Evolutionary conservation across 2,329 filamentous ascomycete species (phyloP).

Genomic region (Calcarisporium arbuscula): DNA sequence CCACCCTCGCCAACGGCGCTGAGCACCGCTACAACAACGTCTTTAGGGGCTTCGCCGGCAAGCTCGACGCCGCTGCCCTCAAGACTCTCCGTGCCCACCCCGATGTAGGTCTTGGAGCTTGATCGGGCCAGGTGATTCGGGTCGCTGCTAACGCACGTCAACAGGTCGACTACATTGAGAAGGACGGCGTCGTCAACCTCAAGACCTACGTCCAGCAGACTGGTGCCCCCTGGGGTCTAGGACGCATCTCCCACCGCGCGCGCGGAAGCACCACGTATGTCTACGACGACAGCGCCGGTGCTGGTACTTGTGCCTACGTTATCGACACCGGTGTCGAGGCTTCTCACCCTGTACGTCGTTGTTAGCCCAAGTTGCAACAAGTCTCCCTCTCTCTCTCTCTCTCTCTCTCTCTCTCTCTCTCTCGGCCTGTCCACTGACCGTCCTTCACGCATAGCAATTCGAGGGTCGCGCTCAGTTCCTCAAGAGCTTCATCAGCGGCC

Average conservation of each 20-base stretch:
- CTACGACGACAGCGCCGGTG: slow-evolving; percentile 33
- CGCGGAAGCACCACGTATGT: slow-evolving; percentile 25
- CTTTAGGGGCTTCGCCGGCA: slow-evolving; percentile 19
- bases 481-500: slow-evolving; percentile 19
- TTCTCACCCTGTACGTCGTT: slow-evolving; percentile 27
- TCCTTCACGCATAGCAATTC: slow-evolving; percentile 25
- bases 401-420: background rate
- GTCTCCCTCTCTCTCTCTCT: background rate
- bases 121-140: background rate
- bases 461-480: slow-evolving; percentile 26
- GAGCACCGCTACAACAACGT: slow-evolving; percentile 17
- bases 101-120: slow-evolving; percentile 12
- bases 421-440: background rate
- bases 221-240: slow-evolving; percentile 23
- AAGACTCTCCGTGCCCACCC: slow-evolving; percentile 16
- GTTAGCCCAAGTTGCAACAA: background rate
- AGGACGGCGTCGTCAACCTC: slow-evolving; percentile 24
- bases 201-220: slow-evolving; percentile 12
- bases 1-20: slow-evolving; percentile 12
- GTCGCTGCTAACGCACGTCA: background rate
- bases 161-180: slow-evolving; percentile 29
- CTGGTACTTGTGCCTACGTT: slow-evolving; percentile 37
- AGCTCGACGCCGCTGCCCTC: slow-evolving; percentile 13
- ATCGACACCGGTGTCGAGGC: slow-evolving; percentile 39
- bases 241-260: slow-evolving; percentile 26